Base-by-base conservation (phyloP, 805 yeast species). In the Wickerhamiella nectarea region DNA sequence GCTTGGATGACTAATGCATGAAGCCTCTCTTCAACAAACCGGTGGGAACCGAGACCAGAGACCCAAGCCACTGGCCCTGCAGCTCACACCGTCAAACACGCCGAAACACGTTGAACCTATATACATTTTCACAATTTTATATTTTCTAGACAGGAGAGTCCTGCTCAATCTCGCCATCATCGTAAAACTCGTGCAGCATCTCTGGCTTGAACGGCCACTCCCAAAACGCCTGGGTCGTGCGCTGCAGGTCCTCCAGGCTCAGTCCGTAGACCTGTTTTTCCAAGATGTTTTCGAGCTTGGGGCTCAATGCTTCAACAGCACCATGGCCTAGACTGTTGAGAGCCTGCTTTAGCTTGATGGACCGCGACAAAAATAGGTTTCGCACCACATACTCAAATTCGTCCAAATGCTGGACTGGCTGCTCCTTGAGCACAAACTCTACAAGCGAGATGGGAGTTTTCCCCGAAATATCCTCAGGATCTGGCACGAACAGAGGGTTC, bases 171-270 rank as follows among this genome's bases (percentile, higher is more conserved):
- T 28, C 31, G 15, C 34, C 31, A 12, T 60, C 66, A 31, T 66
- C 71, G 41, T 64, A 62, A 49, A 68, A 66, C 45, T 66, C 69
- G 57, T 62, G 57, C 51, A 64, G 56, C 45, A 62, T 57, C 45
- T 63, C 70, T 0, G 94, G 96, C 59, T 78, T 85, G 66, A 86
- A 89, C 0, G 96, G 91, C 97, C 96, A 89, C 11, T 62, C 54
- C 34, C 66, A 68, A 56, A 79, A 84, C 2, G 62, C 66, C 3
- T 70, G 60, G 8, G 76, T 66, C 5, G 87, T 56, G 5, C 58
- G 50, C 5, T 65, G 46, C 47, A 79, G 65, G n/a, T 85, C 89
- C 1, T 71, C 72, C 2, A 63, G 55, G 0, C 75, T 64, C 38
- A 86, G 62, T 3, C 71, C 69, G 12, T 63, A 58, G 1, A 79